Conservation (phyloP, 257 asterid genomes). For the Coffea canephora region DNA sequence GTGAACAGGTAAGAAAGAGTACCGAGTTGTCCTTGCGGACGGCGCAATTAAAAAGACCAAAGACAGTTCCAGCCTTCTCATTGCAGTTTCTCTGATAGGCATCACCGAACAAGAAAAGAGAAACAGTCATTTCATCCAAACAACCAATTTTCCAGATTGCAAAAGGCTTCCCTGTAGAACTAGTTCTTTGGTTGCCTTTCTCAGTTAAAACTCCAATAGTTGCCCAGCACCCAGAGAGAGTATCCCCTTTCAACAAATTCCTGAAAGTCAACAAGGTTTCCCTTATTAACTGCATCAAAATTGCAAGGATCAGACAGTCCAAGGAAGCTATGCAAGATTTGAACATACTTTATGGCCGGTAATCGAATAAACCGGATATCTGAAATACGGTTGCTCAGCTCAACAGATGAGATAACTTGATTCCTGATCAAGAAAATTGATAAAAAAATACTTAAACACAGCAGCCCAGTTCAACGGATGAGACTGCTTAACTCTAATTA, state of each 20-base stretch:
- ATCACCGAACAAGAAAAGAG: constrained; percentile 91
- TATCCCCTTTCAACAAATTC: constrained; percentile 64
- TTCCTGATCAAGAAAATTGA: constrained; percentile 45
- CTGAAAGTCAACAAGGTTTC: constrained; percentile 29
- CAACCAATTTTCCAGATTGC: constrained; percentile 81
- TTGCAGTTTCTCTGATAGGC: constrained; percentile 67
- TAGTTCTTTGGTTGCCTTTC: constrained; percentile 62
- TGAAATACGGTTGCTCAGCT: constrained; percentile 80
- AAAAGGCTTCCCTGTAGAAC: constrained; percentile 81
- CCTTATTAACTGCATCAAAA: constrained; percentile 9
- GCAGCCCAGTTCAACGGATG: too few species aligned
- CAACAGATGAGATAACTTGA: constrained; percentile 61
- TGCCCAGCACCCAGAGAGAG: constrained; percentile 93
- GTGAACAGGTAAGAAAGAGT: constrained; percentile 23
- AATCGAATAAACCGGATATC: constrained; percentile 81
- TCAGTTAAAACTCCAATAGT: constrained; percentile 77
- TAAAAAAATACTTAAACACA: not conserved
- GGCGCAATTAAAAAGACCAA: constrained; percentile 68
- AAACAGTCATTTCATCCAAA: constrained; percentile 55
- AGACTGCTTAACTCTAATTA: not conserved
- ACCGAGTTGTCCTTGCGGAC: constrained; percentile 75
- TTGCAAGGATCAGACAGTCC: not conserved
- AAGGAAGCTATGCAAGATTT: not conserved
- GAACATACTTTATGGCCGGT: constrained; percentile 72
- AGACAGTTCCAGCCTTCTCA: constrained; percentile 65